phyloP scores from a whole-genome alignment of 164 flowering plant genomes.

The Vitis amurensis region DNA sequence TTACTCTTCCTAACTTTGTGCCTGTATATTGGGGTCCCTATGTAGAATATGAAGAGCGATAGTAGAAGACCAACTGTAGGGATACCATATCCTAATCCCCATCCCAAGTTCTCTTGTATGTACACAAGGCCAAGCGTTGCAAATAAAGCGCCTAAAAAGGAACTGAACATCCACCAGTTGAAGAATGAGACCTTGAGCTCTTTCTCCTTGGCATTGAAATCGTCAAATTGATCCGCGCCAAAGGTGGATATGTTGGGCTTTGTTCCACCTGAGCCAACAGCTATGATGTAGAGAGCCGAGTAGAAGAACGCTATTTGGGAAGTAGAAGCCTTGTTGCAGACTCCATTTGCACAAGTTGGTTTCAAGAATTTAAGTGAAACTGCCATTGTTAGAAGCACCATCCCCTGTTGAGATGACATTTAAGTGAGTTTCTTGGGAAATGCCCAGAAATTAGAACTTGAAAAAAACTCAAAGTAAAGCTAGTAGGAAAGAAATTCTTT shows the following conservation, averaged over 20 bases:
- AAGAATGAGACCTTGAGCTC: conserved; percentile 74
- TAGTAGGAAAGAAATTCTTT: too few relatives aligned
- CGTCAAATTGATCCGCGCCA: conserved; percentile 93
- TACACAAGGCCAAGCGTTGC: conserved; percentile 81
- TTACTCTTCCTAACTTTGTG: conserved; percentile 60
- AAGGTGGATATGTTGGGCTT: conserved; percentile 90
- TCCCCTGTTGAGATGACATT: conserved; percentile 51
- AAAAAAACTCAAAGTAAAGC: too few relatives aligned
- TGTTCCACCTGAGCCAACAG: conserved; percentile 86
- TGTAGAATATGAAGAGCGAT: conserved; percentile 64
- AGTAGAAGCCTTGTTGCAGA: conserved; percentile 67
- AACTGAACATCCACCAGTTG: conserved; percentile 95
- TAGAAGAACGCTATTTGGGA: conserved; percentile 75
- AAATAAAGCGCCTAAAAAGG: conserved; percentile 63
- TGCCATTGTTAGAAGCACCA: conserved; percentile 74
- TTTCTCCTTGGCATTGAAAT: conserved; percentile 66
- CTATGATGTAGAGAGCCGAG: conserved; percentile 72
- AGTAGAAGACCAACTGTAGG: conserved; percentile 71
- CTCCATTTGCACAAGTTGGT: conserved; percentile 70
- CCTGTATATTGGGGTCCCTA: conserved; percentile 75
- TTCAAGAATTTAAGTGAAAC: conserved; percentile 65
- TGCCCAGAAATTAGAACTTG: too few relatives aligned
- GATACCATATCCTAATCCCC: conserved; percentile 90
- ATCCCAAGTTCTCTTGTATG: conserved; percentile 80
- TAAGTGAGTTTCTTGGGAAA: too few relatives aligned